A percentile compares a stretch with the other conserved stretches of the same genome.
phyloP scores from a whole-genome alignment of 148 eudicot species.

The Camellia lanceoleosa region DNA sequence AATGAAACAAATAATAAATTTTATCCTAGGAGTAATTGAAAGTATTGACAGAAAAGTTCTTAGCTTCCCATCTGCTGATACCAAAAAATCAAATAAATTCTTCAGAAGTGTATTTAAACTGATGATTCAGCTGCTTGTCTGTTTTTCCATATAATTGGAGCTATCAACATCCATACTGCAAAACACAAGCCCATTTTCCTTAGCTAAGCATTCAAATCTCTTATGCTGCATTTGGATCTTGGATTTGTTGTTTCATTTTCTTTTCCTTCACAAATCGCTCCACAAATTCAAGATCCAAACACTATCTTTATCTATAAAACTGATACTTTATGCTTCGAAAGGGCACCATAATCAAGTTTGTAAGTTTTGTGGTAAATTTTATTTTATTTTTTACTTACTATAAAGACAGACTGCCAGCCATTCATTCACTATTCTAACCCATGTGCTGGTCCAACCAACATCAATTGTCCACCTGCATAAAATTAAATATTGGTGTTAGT shows the following conservation, averaged over 20 bases:
- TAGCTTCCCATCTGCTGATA: not conserved
- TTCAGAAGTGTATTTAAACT: constrained; percentile 5
- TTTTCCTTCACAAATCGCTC: too few species aligned
- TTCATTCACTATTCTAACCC: constrained; percentile 82
- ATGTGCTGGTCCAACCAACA: constrained; percentile 95
- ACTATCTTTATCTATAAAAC: too few species aligned
- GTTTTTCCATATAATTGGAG: constrained; percentile 64
- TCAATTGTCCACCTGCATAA: constrained; percentile 80
- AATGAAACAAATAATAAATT: not conserved
- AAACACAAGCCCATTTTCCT: not conserved
- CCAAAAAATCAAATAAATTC: not conserved
- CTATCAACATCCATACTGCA: constrained; percentile 89
- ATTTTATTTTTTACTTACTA: constrained; percentile 41
- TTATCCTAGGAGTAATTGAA: not conserved
- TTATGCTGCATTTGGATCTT: too few species aligned
- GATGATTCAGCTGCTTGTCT: constrained; percentile 44
- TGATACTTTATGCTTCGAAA: not conserved
- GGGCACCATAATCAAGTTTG: not conserved
- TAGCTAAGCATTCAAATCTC: too few species aligned
- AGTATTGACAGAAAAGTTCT: not conserved
- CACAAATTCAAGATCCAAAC: too few species aligned
- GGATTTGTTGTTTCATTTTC: too few species aligned
- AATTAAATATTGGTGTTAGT: not conserved
- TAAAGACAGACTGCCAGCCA: constrained; percentile 88
- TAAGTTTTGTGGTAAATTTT: not conserved